A percentile compares a stretch with the other conserved stretches of the same genome.
Conservation (phyloP, 495 filamentous ascomycete genomes). For the Xanthoparmelia taractica region DNA sequence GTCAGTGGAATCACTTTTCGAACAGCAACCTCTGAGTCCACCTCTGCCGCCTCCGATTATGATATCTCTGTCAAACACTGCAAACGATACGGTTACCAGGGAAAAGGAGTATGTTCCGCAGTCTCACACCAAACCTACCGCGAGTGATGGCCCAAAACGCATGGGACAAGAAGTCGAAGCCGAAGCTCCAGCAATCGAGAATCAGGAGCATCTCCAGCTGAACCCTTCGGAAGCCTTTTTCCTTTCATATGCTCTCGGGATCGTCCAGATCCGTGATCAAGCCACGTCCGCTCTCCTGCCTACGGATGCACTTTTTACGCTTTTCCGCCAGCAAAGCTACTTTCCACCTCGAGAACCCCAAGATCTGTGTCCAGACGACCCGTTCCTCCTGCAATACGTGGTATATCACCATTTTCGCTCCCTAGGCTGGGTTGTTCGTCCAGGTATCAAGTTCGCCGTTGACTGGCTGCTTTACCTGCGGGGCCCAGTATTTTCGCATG, state of each 20-base stretch:
- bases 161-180: neutral
- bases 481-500: constrained; percentile 90
- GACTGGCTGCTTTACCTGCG: constrained; percentile 92
- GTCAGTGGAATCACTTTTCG: constrained; percentile 8
- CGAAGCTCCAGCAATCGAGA: constrained; percentile 40
- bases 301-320: constrained; percentile 45
- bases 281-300: constrained; percentile 37
- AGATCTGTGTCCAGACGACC: constrained; percentile 57
- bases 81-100: neutral
- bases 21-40: constrained; percentile 5
- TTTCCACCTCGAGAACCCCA: constrained; percentile 47
- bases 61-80: neutral
- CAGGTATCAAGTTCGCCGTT: constrained; percentile 88
- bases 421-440: constrained; percentile 89
- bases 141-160: neutral
- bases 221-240: constrained; percentile 90
- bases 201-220: constrained; percentile 88
- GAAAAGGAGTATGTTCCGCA: neutral
- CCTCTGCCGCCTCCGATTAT: constrained; percentile 4
- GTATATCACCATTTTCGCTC: constrained; percentile 96
- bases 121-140: neutral
- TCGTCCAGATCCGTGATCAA: constrained; percentile 57
- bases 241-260: constrained; percentile 72
- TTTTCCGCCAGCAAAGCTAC: constrained; percentile 61
- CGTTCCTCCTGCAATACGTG: constrained; percentile 77